phyloP scores from a whole-genome alignment of 2,329 filamentous ascomycete species.

The Aspergillus pseudoterreus region DNA sequence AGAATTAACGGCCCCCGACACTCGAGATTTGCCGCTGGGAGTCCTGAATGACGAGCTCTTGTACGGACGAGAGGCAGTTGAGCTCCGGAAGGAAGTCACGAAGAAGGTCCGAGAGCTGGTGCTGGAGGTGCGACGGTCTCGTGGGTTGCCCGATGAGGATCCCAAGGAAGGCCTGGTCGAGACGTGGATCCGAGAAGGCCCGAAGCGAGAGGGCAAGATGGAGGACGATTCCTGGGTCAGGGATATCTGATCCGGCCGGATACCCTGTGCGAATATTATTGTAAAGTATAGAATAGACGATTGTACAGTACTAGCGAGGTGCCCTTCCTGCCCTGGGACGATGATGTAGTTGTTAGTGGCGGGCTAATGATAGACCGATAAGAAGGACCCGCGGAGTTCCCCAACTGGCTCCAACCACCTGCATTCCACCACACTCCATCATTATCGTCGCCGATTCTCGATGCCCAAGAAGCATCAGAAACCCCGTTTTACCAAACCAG shows the following conservation, averaged over 20 bases:
- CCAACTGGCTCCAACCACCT: slow-evolving; percentile 1
- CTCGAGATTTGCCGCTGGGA: slow-evolving; percentile 42
- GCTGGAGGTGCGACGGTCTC: slow-evolving; percentile 66
- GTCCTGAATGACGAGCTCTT: slow-evolving; percentile 63
- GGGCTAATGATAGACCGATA: slow-evolving; percentile 1
- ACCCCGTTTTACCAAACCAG: slow-evolving; percentile 37
- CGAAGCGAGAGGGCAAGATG: slow-evolving; percentile 53
- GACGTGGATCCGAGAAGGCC: slow-evolving; percentile 67
- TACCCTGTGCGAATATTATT: slow-evolving; percentile 9
- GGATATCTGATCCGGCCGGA: slow-evolving; percentile 45
- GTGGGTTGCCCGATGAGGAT: slow-evolving; percentile 77
- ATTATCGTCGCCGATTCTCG: slow-evolving; percentile 12
- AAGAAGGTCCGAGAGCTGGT: slow-evolving; percentile 74
- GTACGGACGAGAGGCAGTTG: slow-evolving; percentile 69
- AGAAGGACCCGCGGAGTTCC: slow-evolving; percentile 1
- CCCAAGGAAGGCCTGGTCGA: slow-evolving; percentile 71
- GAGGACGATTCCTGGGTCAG: slow-evolving; percentile 59
- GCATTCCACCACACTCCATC: slow-evolving; percentile 9
- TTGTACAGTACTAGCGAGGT: not conserved
- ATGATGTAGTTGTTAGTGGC: not conserved
- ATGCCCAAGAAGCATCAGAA: slow-evolving; percentile 49
- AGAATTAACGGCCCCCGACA: slow-evolving; percentile 43
- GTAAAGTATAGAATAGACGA: slow-evolving; percentile 10
- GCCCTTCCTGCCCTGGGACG: no score
- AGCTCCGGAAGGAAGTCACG: slow-evolving; percentile 76